These are phyloP conservation scores for Leucaena leucocephala DNA, from an alignment of 306 rosid species.

Conservation along the genomic window DNA sequence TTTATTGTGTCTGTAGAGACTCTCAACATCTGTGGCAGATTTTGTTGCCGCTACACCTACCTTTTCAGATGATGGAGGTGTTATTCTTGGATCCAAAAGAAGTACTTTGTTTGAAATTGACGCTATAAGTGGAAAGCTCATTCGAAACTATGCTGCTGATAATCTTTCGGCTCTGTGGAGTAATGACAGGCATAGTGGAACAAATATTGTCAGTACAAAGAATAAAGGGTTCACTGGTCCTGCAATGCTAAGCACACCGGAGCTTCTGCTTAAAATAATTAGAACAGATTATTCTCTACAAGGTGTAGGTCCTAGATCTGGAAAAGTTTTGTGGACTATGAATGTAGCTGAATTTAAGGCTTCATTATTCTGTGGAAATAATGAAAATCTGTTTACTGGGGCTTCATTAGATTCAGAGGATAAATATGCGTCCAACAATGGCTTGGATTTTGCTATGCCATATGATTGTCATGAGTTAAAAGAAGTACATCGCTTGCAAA, in stretches of 20 bases:
- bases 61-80: slow-evolving; percentile 56
- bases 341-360: slow-evolving; percentile 63
- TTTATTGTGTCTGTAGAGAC: slow-evolving; percentile 49
- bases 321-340: slow-evolving; percentile 60
- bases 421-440: slow-evolving; percentile 44
- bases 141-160: slow-evolving; percentile 39
- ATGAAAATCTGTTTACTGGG: slow-evolving; percentile 38
- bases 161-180: slow-evolving; percentile 31
- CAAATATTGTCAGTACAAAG: not conserved
- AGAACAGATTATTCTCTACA: slow-evolving; percentile 63
- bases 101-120: slow-evolving; percentile 63
- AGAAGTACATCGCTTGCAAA: slow-evolving; percentile 45
- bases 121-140: slow-evolving; percentile 52
- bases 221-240: slow-evolving; percentile 44
- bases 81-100: slow-evolving; percentile 59
- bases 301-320: slow-evolving; percentile 46
- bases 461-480: slow-evolving; percentile 52
- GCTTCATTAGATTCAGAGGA: slow-evolving; percentile 30
- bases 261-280: slow-evolving; percentile 47
- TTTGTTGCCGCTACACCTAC: slow-evolving; percentile 54
- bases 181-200: slow-evolving; percentile 25
- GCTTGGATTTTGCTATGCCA: slow-evolving; percentile 59
- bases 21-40: slow-evolving; percentile 41
- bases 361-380: slow-evolving; percentile 47
- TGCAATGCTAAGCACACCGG: slow-evolving; percentile 22